Evolutionary conservation across 768 basidiomycete genomes (phyloP).

Genomic region (Leucogyrophana mollusca): DNA sequence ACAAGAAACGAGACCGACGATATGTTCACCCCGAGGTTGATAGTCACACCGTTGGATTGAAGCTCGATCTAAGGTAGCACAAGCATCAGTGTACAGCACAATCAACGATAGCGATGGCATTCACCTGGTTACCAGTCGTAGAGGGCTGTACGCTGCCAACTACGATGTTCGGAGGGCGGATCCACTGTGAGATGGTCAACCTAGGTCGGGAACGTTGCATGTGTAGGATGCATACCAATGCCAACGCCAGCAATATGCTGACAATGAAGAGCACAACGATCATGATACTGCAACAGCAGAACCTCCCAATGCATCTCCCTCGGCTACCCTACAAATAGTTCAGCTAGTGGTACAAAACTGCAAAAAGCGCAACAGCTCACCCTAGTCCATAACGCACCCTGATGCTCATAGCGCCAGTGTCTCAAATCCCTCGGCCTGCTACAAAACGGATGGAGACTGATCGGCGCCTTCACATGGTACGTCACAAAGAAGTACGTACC

Average conservation of each 20-base stretch:
- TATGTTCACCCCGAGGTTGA: constrained; percentile 67
- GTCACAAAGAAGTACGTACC: constrained; percentile 18
- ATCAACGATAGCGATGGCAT: too few species aligned
- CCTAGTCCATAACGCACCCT: constrained; percentile 70
- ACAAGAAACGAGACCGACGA: constrained; percentile 42
- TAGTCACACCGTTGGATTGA: constrained; percentile 42
- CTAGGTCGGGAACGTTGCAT: not conserved
- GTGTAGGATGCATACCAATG: constrained; percentile 49
- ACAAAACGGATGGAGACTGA: not conserved
- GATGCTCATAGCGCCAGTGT: constrained; percentile 53
- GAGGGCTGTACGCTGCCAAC: constrained; percentile 49
- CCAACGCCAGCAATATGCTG: constrained; percentile 63
- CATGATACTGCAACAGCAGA: constrained; percentile 77
- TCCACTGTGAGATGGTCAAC: constrained; percentile 61
- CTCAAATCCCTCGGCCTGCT: constrained; percentile 35
- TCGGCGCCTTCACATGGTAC: constrained; percentile 11
- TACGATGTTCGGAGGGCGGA: constrained; percentile 66
- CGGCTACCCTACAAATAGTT: constrained; percentile 50
- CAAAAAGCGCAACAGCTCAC: constrained; percentile 28
- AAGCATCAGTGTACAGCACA: too few species aligned
- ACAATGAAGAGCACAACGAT: constrained; percentile 61
- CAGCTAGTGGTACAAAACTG: not conserved
- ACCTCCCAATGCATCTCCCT: constrained; percentile 59
- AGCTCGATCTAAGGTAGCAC: constrained; percentile 40
- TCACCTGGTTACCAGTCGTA: constrained; percentile 44